Conservation (phyloP, 495 filamentous ascomycete species). For the Monascus purpureus region DNA sequence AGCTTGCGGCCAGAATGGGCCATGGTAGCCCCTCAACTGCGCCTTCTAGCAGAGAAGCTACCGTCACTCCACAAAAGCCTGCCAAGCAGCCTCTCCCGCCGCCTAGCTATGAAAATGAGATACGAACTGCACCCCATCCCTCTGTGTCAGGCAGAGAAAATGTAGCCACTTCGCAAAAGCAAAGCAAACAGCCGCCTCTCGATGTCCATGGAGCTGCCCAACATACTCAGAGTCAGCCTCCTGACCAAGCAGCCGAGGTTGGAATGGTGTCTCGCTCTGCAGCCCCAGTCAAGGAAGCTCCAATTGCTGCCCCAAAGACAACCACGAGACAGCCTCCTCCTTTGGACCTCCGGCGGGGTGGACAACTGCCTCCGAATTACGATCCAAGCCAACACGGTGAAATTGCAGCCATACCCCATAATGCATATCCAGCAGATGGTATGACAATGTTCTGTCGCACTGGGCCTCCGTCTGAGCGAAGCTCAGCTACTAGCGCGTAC, state of each 20-base stretch:
- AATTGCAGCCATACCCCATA: slow-evolving; percentile 65
- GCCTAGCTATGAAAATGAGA: neutral
- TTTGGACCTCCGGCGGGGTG: slow-evolving; percentile 35
- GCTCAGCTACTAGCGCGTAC: slow-evolving; percentile 57
- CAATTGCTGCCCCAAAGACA: neutral
- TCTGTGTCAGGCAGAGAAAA: neutral
- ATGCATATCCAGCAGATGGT: slow-evolving; percentile 88
- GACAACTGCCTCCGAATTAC: slow-evolving; percentile 34
- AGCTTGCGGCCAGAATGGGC: slow-evolving; percentile 47
- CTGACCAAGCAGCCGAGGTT: neutral
- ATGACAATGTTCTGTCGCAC: slow-evolving; percentile 98
- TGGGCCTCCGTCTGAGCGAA: slow-evolving; percentile 71
- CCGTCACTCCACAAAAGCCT: slow-evolving; percentile 39
- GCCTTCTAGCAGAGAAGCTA: slow-evolving; percentile 37
- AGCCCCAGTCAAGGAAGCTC: neutral
- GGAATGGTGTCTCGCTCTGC: neutral
- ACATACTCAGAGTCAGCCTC: neutral
- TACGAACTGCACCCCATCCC: slow-evolving; percentile 2
- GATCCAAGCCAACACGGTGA: slow-evolving; percentile 47
- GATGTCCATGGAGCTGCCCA: no score
- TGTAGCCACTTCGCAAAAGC: neutral
- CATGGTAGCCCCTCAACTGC: slow-evolving; percentile 32
- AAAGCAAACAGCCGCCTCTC: slow-evolving; percentile 1
- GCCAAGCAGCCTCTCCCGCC: slow-evolving; percentile 5
- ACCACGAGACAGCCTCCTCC: slow-evolving; percentile 29